Evolutionary conservation across 371 early-diverging fungal genomes (phyloP), one percentile per base, ranked within the genome.

Genomic region (Umbelopsis sp.): DNA sequence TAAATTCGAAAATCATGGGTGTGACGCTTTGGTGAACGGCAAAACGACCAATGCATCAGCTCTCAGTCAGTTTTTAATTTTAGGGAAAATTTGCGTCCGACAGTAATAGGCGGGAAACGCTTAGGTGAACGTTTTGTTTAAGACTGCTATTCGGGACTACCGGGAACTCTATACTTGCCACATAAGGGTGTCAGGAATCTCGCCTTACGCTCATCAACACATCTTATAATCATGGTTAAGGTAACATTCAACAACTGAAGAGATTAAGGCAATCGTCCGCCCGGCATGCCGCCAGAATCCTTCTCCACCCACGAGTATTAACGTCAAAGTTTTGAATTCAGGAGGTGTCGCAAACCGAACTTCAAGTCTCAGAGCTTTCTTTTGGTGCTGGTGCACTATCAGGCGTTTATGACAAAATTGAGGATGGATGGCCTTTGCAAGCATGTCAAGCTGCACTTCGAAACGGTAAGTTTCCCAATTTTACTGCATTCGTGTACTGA

Each of bases 301-400:
- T 11, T 22, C 25, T 4, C 5, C 25, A 51, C 0, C 25, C 29
- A 29, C 29, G 29, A 29, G 57, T 35, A 8, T 35, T 35, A 32
- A 35, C 57, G 16, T 35, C 12, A 7, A 41, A 12, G n/a, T 57
- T 35, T 18, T 29, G 35, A 35, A 29, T 35, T 32, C 18, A 74
- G 73, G 41, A 70, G 53, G 83, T 83, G 32, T 65, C 68, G 22
- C 84, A 78, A 70, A 71, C 75, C 3, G 76, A 78, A 29, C 79
- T 80, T 50, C 69, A 76, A 63, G 77, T 78, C 16, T 84, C 77
- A 29, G 80, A 84, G 69, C 70, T 84, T 16, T 78, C 80, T 37
- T 84, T 80, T 73, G 88, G 88, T 44, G 83, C 85, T 29, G 82
- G 86, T 50, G 84, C 82, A 14, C 78, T 88, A 57, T 86, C 88